A percentile compares a stretch with the other conserved stretches of the same genome.
These are phyloP conservation scores for Scheffersomyces stipitis DNA, from an alignment of 805 yeast species.

Conservation along the genomic window DNA sequence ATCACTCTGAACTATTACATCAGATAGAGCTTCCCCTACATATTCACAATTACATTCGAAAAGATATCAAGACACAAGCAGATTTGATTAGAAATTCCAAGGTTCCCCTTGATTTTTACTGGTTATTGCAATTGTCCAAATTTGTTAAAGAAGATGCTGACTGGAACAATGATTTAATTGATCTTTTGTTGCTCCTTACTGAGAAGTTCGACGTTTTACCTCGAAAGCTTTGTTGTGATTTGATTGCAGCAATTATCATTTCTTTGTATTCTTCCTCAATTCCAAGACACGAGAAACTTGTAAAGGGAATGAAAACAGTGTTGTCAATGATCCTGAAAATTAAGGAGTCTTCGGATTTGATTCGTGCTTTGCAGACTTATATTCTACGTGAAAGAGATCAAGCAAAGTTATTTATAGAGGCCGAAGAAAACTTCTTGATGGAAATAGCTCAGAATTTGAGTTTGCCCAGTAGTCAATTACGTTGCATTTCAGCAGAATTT, in stretches of 20 bases:
- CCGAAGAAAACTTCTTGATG: slow-evolving; percentile 11
- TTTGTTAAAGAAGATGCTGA: slow-evolving; percentile 29
- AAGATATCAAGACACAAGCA: too few relatives aligned
- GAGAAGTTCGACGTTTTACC: neutral
- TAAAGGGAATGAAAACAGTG: too few relatives aligned
- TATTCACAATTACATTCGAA: too few relatives aligned
- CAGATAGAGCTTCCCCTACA: too few relatives aligned
- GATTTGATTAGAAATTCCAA: too few relatives aligned
- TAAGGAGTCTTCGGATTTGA: slow-evolving; percentile 35
- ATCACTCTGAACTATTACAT: too few relatives aligned
- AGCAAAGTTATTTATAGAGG: slow-evolving; percentile 1
- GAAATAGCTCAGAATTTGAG: slow-evolving; percentile 33
- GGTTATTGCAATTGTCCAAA: slow-evolving; percentile 50
- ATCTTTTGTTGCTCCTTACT: neutral
- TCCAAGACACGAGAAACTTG: too few relatives aligned
- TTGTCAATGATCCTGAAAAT: slow-evolving; percentile 21
- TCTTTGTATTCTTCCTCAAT: too few relatives aligned
- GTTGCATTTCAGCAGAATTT: slow-evolving; percentile 53
- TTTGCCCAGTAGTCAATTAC: slow-evolving; percentile 49
- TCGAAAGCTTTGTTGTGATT: slow-evolving; percentile 35
- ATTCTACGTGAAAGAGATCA: slow-evolving; percentile 8
- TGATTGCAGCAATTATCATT: slow-evolving; percentile 40
- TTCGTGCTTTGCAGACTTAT: slow-evolving; percentile 33
- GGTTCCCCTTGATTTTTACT: slow-evolving; percentile 42
- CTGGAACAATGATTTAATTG: slow-evolving; percentile 14